Percentiles rank a stretch among this genome's conserved stretches.
Conservation (phyloP, 2,329 filamentous ascomycete genomes). For the Cladobotryum mycophilum region DNA sequence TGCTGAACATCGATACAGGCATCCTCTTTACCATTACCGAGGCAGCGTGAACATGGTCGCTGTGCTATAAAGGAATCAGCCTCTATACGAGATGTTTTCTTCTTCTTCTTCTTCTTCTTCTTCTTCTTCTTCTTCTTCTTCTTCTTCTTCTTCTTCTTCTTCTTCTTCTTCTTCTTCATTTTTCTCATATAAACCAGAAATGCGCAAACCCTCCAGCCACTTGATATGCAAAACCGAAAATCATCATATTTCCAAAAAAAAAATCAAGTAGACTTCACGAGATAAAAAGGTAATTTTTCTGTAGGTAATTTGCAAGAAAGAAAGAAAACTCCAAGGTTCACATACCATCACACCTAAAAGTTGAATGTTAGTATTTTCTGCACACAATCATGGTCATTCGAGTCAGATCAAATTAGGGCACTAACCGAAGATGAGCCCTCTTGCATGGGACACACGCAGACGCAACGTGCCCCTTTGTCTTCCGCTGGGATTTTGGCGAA, state of each 20-base stretch:
- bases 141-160: too few relatives aligned
- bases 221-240: neutral
- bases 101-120: too few relatives aligned
- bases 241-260: neutral
- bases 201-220: neutral
- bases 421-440: slow-evolving; percentile 67
- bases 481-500: slow-evolving; percentile 57
- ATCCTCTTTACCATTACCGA: slow-evolving; percentile 73
- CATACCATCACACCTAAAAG: slow-evolving; percentile 57
- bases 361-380: neutral
- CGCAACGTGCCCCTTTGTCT: slow-evolving; percentile 74
- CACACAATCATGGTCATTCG: neutral
- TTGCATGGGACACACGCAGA: slow-evolving; percentile 84
- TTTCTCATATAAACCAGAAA: neutral
- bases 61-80: slow-evolving; percentile 50
- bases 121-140: too few relatives aligned
- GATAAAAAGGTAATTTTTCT: too few relatives aligned
- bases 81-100: neutral
- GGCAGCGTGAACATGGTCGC: slow-evolving; percentile 70
- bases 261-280: too few relatives aligned
- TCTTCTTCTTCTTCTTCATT: too few relatives aligned
- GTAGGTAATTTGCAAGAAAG: neutral
- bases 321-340: slow-evolving; percentile 21
- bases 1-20: slow-evolving; percentile 78
- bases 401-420: neutral